Base-by-base conservation (phyloP, 805 yeast species). In the Yarrowia sp. region DNA sequence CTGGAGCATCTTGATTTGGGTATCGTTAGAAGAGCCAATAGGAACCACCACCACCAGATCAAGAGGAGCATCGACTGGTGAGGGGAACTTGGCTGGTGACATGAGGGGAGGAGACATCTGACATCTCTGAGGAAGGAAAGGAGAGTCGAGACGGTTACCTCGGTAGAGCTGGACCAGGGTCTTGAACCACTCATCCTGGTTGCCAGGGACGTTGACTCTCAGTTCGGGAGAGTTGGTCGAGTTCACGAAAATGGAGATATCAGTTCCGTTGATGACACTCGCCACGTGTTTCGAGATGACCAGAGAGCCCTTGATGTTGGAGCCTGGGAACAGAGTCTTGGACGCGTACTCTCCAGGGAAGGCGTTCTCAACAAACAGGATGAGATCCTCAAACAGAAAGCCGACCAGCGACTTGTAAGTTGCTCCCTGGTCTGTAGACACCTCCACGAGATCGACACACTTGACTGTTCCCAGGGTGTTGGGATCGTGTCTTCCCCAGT, bases 271-370 rank as follows among this genome's bases (percentile, higher is more conserved):
- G 19, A 24, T 11, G 12, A 54, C 46, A 8, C 35, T 36, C 19
- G 19, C 26, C 38, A 54, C 22, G 30, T 54, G 61, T 28, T 38
- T 54, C 17, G 61, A 54, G 14, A 54, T 26, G 17, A 38, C 24
- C 22, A 54, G 61, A 38, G 46, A 54, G 5, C 61, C 61, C 61
- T 54, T 54, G 40, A 54, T 54, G 26, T n/a, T 8, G 8, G 61
- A 54, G 0, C 61, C 61, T 4, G 61, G 61, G 40, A 54, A 54
- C 11, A 54, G 46, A 12, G 46, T 38, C 46, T 38, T 54, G 4
- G 61, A 26, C 12, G 46, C 19, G 46, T 24, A 11, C 24, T 19
- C 4, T 2, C 46, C 61, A 26, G 61, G 61, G 35, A 36, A 38
- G 4, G 61, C 26, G 61, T 54, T 54, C 26, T 54, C 61, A 9